Conservation (phyloP, 163 green algal genomes). For the Scenedesmus sp. region DNA sequence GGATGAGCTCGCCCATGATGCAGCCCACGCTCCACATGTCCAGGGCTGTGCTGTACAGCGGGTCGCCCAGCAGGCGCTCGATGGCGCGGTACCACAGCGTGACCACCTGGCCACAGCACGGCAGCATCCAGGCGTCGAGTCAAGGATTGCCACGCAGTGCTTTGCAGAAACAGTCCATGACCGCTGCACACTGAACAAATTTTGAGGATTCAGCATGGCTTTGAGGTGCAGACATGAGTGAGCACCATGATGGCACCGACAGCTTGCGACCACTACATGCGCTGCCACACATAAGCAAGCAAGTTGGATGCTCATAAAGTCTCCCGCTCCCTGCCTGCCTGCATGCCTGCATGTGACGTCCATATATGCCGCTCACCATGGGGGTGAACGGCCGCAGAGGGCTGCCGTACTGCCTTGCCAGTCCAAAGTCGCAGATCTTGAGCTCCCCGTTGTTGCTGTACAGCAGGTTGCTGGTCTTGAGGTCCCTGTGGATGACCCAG, state of each 20-base stretch:
- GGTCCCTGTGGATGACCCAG: slow-evolving; percentile 94
- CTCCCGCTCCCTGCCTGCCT: neutral
- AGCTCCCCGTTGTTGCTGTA: slow-evolving; percentile 95
- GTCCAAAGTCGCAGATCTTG: slow-evolving; percentile 98
- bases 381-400: slow-evolving; percentile 90
- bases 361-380: slow-evolving; percentile 48
- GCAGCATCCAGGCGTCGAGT: too few relatives aligned
- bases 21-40: slow-evolving; percentile 97
- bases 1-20: slow-evolving; percentile 97
- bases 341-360: too few relatives aligned
- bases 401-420: slow-evolving; percentile 88
- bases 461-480: slow-evolving; percentile 99
- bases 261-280: slow-evolving; percentile 2
- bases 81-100: slow-evolving; percentile 97
- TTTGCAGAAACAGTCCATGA: too few relatives aligned
- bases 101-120: slow-evolving; percentile 78
- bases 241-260: too few relatives aligned
- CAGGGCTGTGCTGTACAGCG: slow-evolving; percentile 89
- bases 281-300: neutral
- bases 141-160: too few relatives aligned
- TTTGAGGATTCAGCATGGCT: too few relatives aligned
- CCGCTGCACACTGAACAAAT: neutral
- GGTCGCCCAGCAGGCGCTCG: slow-evolving; percentile 92
- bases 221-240: too few relatives aligned
- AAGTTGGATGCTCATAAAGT: neutral